Percentiles rank a stretch among this genome's conserved stretches.
phyloP scores from a whole-genome alignment of 73 alveolate genomes.

The Effrenium voratum region DNA sequence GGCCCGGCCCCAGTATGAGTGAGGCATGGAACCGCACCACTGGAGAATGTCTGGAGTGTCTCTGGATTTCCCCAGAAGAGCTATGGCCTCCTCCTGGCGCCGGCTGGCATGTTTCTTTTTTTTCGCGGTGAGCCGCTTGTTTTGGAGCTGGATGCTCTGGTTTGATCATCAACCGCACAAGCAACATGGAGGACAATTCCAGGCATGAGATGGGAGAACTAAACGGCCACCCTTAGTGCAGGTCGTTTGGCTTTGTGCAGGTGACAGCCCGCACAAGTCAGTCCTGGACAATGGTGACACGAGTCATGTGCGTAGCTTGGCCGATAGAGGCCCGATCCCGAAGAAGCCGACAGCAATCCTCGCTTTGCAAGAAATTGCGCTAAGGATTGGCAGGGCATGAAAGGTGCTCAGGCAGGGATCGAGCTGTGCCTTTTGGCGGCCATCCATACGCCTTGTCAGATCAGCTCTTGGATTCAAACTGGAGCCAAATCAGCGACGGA shows the following conservation, averaged over 20 bases:
- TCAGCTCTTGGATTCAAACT: constrained; percentile 18
- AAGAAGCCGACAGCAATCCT: background rate
- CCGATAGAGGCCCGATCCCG: background rate
- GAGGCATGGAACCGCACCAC: constrained; percentile 53
- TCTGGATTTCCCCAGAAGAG: constrained; percentile 31
- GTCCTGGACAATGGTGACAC: constrained; percentile 16
- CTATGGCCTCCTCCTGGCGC: constrained; percentile 46
- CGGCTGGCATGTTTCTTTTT: background rate
- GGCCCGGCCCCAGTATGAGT: background rate
- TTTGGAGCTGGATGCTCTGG: background rate
- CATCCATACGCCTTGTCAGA: background rate
- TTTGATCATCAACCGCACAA: no score
- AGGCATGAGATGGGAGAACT: background rate
- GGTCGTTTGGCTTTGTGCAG: background rate
- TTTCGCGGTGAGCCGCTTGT: background rate
- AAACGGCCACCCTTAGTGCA: background rate
- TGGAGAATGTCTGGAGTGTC: constrained; percentile 54
- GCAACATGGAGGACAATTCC: no score
- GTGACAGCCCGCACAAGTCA: constrained; percentile 10
- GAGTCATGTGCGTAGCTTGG: constrained; percentile 2
- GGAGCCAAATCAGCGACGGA: constrained; percentile 16
- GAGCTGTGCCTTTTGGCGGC: background rate
- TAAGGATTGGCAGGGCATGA: constrained; percentile 67
- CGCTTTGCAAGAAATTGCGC: background rate
- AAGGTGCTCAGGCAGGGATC: constrained; percentile 33